Conservation (phyloP, 345 rosid species). For the Citrus inodora region DNA sequence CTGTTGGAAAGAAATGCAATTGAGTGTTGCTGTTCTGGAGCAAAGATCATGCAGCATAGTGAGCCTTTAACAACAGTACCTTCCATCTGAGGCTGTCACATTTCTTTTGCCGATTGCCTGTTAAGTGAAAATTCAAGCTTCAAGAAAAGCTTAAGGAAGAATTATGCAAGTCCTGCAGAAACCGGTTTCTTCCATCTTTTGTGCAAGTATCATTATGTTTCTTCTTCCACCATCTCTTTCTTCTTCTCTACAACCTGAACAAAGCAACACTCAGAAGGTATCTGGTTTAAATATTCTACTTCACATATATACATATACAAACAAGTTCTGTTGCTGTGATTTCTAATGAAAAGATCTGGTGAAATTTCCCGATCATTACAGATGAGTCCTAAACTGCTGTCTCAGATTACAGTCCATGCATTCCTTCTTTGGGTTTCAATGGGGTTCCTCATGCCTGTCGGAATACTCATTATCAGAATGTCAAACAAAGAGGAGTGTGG, state of each 20-base stretch:
- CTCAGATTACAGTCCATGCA: slow-evolving; percentile 65
- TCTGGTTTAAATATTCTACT: background rate
- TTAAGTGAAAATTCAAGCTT: background rate
- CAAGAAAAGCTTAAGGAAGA: slow-evolving; percentile 5
- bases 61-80: background rate
- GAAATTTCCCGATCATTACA: slow-evolving; percentile 16
- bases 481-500: slow-evolving; percentile 53
- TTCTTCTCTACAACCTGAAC: slow-evolving; percentile 20
- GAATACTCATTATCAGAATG: slow-evolving; percentile 68
- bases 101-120: background rate
- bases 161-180: slow-evolving; percentile 29
- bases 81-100: background rate
- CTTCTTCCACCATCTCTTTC: slow-evolving; percentile 26
- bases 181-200: slow-evolving; percentile 17
- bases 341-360: background rate
- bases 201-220: slow-evolving; percentile 10
- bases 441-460: slow-evolving; percentile 82
- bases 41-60: background rate
- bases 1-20: background rate
- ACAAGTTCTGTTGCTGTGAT: background rate
- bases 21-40: background rate
- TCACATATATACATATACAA: too few species aligned
- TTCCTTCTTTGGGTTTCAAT: slow-evolving; percentile 83
- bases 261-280: slow-evolving; percentile 27
- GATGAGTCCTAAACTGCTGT: slow-evolving; percentile 49